Evolutionary conservation across 1,139 yeast species (phyloP).

Genomic region (Protomyces arabidopsidicola): DNA sequence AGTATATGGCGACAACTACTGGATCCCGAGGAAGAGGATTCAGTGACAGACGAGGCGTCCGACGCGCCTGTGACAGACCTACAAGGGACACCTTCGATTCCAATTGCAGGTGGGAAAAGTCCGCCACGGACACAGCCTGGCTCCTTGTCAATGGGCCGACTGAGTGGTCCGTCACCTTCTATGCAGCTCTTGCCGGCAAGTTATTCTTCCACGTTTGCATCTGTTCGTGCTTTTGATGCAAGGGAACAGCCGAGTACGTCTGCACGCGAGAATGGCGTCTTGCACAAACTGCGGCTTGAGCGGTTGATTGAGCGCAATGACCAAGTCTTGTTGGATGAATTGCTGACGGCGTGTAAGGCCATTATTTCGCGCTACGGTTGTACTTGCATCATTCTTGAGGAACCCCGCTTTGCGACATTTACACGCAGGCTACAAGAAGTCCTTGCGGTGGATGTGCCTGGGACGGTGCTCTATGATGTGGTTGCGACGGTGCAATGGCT

Average conservation of each 20-base stretch:
- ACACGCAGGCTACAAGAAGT: slow-evolving; percentile 6
- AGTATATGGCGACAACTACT: slow-evolving; percentile 13
- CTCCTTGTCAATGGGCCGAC: not conserved
- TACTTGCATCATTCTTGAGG: slow-evolving; percentile 13
- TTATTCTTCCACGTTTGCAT: not conserved
- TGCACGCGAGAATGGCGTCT: not conserved
- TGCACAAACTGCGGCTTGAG: not conserved
- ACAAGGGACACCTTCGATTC: not conserved
- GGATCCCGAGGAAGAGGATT: not conserved
- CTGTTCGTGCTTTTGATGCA: not conserved
- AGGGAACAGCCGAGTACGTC: not conserved
- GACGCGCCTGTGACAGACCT: not conserved
- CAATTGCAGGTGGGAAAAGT: not conserved
- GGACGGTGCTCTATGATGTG: slow-evolving; percentile 13
- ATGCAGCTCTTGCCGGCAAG: not conserved
- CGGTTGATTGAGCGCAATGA: not conserved
- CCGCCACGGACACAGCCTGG: not conserved
- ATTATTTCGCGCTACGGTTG: slow-evolving; percentile 5
- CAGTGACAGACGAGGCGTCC: not conserved
- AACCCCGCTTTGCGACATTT: slow-evolving; percentile 17
- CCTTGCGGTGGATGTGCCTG: not conserved
- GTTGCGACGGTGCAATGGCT: slow-evolving; percentile 25
- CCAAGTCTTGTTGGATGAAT: slow-evolving; percentile 5
- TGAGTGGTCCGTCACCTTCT: not conserved
- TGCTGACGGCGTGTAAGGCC: slow-evolving; percentile 13